Evolutionary conservation across 179 eudicot genomes (phyloP), one percentile per base, ranked within the genome.

Genomic region (Beta corolliflora): DNA sequence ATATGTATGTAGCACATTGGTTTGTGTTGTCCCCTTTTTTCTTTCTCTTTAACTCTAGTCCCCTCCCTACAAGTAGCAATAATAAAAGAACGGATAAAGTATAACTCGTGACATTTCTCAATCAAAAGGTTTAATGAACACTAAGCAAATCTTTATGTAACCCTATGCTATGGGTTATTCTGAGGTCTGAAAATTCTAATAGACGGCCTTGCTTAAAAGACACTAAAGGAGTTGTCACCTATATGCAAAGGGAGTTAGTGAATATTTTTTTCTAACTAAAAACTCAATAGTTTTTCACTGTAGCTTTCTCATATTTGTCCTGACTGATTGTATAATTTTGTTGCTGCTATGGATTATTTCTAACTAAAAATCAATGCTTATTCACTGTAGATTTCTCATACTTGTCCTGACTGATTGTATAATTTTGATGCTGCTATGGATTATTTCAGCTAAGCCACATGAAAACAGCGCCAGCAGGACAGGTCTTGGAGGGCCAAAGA

Each of bases 371-470:
- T 45, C 66, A 14, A 53, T 19, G 25, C 56, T 74, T 45, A 36
- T 58, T 63, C 15, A 68, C 19, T 63, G 16, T 54, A 44, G 25
- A 71, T 58, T 55, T 55, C 41, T 64, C 53, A 41, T 23, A 36
- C 76, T 78, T 70, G 46, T 77, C 77, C 67, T 82, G 54, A 65
- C 61, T 84, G 45, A n/a, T 76, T 75, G 59, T 25, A 19, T 59
- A 14, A 72, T 45, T 81, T 19, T 84, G 79, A 65, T 79, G 29
- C 55, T 84, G 69, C 14, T 54, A 23, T 84, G 70, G 65, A 67
- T 77, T 82, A 71, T 83, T 71, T 77, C 87, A 91, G 99, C 90
- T 88, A 87, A 83, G 76, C 81, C 82, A 65, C 83, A 58, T 83
- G 92, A 82, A 84, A 88, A 79, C 82, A 84, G 71, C 71, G 84